These are phyloP conservation scores for Cunninghamia lanceolata DNA, from an alignment of 75 land plant genomes.

Conservation along the genomic window DNA sequence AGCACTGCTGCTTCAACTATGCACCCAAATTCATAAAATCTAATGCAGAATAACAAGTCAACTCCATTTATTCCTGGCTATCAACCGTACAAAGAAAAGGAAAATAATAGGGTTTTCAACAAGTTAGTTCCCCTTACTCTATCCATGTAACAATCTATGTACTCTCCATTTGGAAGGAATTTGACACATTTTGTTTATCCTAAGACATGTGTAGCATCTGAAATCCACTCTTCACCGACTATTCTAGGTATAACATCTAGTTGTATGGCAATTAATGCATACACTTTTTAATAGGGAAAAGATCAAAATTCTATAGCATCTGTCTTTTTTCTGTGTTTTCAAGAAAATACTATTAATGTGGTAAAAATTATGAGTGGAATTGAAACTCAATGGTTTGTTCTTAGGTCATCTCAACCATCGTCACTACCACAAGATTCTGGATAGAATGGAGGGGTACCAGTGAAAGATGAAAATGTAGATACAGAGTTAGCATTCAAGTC, in stretches of 20 bases:
- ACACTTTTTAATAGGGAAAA: conserved; percentile 5
- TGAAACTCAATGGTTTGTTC: conserved; percentile 2
- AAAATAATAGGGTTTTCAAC: conserved; percentile 17
- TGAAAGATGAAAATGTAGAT: conserved; percentile 10
- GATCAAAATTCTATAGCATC: conserved; percentile 3
- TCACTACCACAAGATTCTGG: neutral
- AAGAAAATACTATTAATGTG: conserved; percentile 6
- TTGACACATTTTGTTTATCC: conserved; percentile 1
- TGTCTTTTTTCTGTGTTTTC: neutral
- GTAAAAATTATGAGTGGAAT: neutral
- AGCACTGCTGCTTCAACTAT: conserved; percentile 18
- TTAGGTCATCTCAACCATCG: neutral
- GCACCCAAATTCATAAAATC: conserved; percentile 25
- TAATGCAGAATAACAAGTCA: conserved; percentile 19
- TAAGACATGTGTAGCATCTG: neutral
- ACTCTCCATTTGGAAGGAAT: conserved; percentile 14
- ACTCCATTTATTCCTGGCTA: conserved; percentile 11
- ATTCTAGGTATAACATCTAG: neutral
- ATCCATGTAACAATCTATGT: conserved; percentile 20
- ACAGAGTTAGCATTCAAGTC: conserved; percentile 1
- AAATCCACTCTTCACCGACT: neutral
- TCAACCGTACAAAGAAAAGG: conserved; percentile 23
- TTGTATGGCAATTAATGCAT: conserved; percentile 6
- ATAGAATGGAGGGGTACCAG: conserved; percentile 7
- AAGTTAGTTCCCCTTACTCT: conserved; percentile 23